Base-by-base conservation (phyloP, 805 yeast genomes). In the Barnettozyma siamensis region DNA sequence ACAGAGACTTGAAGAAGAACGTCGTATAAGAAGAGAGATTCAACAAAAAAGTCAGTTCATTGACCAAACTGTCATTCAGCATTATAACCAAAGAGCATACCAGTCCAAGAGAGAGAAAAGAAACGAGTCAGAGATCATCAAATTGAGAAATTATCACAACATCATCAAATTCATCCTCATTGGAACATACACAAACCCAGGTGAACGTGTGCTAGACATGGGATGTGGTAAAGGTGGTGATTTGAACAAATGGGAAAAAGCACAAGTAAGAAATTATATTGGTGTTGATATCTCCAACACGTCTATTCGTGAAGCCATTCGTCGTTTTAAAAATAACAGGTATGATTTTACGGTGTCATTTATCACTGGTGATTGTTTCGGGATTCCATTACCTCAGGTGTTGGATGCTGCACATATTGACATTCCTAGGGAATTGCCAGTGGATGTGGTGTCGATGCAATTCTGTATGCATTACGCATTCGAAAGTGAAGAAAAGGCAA, bases 151-250 rank as follows among this genome's bases (percentile, higher is more conserved):
- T 51, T 93, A 88, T 73, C 93, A 93, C 62, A 93, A 93, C 59
- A 85, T 89, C 45, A 83, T 93, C 54, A 93, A 93, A 58, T 85
- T 87, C 58, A 85, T 88, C 56, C 65, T 91, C 8, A 79, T 93
- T 40, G 81, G 83, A 42, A 84, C 83, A 50, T 80, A 70, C 61
- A 77, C 82, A 2, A 66, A 66, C 28, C 66, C 68, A 35, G 65
- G 76, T 46, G 72, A 74, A 31, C 70, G 74, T 17, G 88, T 83
- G 1, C 65, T 93, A 16, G 99, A 93, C 57, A 63, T 91, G 42
- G 96, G 96, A 13, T 89, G 98, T 63, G 99, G 99, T 12, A 94
- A 93, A 60, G 99, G 99, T 39, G 99, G 99, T 21, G 99, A 93
- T 65, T 66, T 93, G 54, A 78, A 83, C 52, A 93, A 93, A 60